phyloP scores from a whole-genome alignment of 345 rosid species.

The sweet orange (Citrus sinensis) region DVS_A1.0 CM039166.1:24240501-24241000 shows the following conservation, averaged over 20 bases:
- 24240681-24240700: too few relatives aligned
- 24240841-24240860: too few relatives aligned
- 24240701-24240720: too few relatives aligned
- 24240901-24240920: not conserved
- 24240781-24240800: not conserved
- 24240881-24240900: not conserved
- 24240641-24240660: too few relatives aligned
- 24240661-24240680: too few relatives aligned
- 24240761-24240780: not conserved
- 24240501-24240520: not conserved
- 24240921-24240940: slow-evolving; percentile 16
- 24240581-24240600: not conserved
- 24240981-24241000: not conserved
- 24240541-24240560: not conserved
- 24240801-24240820: not conserved
- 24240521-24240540: not conserved
- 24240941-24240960: slow-evolving; percentile 5
- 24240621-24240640: too few relatives aligned
- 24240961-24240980: not conserved
- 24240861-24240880: too few relatives aligned
- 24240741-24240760: not conserved
- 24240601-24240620: not conserved
- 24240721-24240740: too few relatives aligned
- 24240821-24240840: too few relatives aligned
- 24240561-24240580: not conserved